phyloP scores from a whole-genome alignment of 169 alveolate genomes.

The Plasmodium fragile region DNA sequence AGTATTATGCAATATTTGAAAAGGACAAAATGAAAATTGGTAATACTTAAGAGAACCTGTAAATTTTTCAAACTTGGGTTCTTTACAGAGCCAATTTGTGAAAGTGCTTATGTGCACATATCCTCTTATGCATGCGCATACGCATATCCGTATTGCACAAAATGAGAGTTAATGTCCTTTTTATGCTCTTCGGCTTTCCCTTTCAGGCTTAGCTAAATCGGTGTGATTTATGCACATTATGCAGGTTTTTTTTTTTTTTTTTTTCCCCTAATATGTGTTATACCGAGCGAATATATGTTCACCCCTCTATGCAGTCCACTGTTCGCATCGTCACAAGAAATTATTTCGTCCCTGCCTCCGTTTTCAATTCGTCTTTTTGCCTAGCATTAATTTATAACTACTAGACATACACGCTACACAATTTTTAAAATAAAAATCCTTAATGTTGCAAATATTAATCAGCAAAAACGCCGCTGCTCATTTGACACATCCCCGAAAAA shows the following conservation, averaged over 20 bases:
- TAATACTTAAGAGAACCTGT: slow-evolving; percentile 1
- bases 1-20: slow-evolving; percentile 75
- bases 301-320: neutral
- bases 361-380: slow-evolving; percentile 34
- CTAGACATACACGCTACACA: neutral
- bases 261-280: neutral
- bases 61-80: neutral
- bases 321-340: neutral
- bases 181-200: neutral
- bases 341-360: neutral
- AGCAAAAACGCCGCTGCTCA: neutral
- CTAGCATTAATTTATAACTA: slow-evolving; percentile 1
- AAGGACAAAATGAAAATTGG: slow-evolving; percentile 73
- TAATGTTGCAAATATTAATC: neutral
- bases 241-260: slow-evolving; percentile 5
- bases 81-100: neutral
- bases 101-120: neutral
- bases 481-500: neutral
- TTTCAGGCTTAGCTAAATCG: slow-evolving; percentile 68
- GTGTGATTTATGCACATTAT: slow-evolving; percentile 18
- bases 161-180: neutral
- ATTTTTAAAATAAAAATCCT: slow-evolving; percentile 4
- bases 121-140: neutral
- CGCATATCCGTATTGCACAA: neutral
- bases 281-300: neutral